phyloP scores from a whole-genome alignment of 345 rosid genomes.

The Zanthoxylum bungeanum region DNA sequence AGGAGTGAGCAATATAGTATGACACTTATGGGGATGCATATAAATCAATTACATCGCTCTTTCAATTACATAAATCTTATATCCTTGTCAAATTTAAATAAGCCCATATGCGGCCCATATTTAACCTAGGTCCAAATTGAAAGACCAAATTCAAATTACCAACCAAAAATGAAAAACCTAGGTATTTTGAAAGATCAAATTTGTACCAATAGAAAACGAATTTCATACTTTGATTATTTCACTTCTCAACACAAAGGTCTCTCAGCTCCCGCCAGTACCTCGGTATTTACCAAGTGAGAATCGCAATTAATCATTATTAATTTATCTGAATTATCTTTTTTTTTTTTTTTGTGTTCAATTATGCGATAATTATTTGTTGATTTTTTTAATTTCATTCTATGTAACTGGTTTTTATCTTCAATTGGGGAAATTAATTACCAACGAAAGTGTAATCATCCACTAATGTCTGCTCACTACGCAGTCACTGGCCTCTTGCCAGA shows the following conservation, averaged over 20 bases:
- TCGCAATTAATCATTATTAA: not conserved
- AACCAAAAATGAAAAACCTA: not conserved
- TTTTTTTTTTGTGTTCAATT: not conserved
- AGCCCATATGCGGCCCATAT: not conserved
- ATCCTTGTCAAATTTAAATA: no score
- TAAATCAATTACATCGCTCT: no score
- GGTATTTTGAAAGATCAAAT: no score
- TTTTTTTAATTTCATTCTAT: not conserved
- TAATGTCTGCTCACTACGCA: slow-evolving; percentile 24
- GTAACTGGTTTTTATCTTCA: not conserved
- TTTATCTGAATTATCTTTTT: not conserved
- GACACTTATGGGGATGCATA: no score
- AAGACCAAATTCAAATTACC: not conserved
- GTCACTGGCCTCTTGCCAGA: slow-evolving; percentile 34
- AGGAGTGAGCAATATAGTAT: no score
- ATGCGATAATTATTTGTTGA: not conserved
- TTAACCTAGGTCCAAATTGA: not conserved
- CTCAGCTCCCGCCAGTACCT: not conserved
- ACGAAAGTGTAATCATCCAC: not conserved
- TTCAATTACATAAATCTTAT: no score
- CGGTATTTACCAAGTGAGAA: not conserved
- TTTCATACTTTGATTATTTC: not conserved
- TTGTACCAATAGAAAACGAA: no score
- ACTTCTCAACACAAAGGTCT: not conserved
- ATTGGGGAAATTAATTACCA: not conserved